Evolutionary conservation across 768 basidiomycete genomes (phyloP).

Genomic region (Leccinellum luteum): DNA sequence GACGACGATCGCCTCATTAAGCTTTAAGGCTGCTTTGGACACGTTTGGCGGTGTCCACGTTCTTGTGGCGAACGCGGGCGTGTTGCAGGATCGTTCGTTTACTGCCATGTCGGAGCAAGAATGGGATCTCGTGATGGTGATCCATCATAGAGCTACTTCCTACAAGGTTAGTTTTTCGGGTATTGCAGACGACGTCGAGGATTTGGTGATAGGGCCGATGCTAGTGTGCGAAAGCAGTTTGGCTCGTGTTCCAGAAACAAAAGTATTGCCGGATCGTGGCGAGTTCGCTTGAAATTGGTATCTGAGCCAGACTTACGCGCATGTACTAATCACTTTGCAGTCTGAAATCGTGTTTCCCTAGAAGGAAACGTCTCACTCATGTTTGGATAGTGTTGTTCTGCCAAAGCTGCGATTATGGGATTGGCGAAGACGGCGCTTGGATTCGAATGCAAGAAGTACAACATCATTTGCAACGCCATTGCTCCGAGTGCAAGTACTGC

Average conservation of each 20-base stretch:
- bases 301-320: conserved; percentile 46
- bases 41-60: conserved; percentile 87
- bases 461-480: conserved; percentile 85
- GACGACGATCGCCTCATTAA: conserved; percentile 87
- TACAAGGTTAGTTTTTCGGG: conserved; percentile 61
- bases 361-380: conserved; percentile 61
- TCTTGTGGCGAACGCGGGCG: conserved; percentile 90
- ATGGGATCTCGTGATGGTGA: conserved; percentile 89
- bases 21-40: conserved; percentile 83
- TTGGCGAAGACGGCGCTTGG: conserved; percentile 88
- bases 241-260: conserved; percentile 96
- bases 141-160: conserved; percentile 89
- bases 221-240: conserved; percentile 89
- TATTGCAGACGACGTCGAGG: background rate
- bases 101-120: conserved; percentile 84
- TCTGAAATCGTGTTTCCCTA: conserved; percentile 28
- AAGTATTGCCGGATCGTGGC: conserved; percentile 95
- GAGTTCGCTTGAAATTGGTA: conserved; percentile 87
- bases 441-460: conserved; percentile 88
- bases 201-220: conserved; percentile 3
- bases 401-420: conserved; percentile 89
- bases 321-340: background rate
- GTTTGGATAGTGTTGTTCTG: conserved; percentile 71
- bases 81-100: conserved; percentile 93
- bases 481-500: conserved; percentile 88